Conservation (phyloP, 2,329 filamentous ascomycete genomes). For the Sporothrix inflata region DNA sequence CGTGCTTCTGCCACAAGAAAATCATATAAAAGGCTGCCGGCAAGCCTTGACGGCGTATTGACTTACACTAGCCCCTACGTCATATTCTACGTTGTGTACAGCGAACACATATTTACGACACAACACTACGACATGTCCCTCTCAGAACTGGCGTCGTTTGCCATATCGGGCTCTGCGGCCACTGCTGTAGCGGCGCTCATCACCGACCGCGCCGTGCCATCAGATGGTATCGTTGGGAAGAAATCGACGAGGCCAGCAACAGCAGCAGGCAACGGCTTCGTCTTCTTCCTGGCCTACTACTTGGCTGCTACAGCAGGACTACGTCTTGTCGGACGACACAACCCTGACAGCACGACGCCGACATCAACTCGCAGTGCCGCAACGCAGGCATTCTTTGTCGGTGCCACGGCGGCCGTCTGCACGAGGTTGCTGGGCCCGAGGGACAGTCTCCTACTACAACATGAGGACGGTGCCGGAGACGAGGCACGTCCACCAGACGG, state of each 20-base stretch:
- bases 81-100: neutral
- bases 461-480: neutral
- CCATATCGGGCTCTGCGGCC: constrained; percentile 75
- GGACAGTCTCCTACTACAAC: neutral
- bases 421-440: constrained; percentile 43
- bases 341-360: neutral
- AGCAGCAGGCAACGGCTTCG: constrained; percentile 68
- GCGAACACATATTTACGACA: neutral
- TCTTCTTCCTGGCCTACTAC: constrained; percentile 81
- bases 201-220: constrained; percentile 64
- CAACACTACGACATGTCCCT: constrained; percentile 47
- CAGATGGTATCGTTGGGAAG: constrained; percentile 55
- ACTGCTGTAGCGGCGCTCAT: constrained; percentile 77
- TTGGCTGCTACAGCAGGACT: constrained; percentile 47
- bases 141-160: constrained; percentile 74
- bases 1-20: neutral
- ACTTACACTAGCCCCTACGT: neutral
- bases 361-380: constrained; percentile 6
- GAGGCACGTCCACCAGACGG: neutral
- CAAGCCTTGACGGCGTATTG: neutral
- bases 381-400: constrained; percentile 39
- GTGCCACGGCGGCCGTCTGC: constrained; percentile 52
- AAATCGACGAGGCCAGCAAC: constrained; percentile 49
- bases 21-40: neutral
- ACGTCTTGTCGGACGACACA: constrained; percentile 16